These are phyloP conservation scores for Candida tibetensis DNA, from an alignment of 805 yeast genomes.

Conservation along the genomic window DNA sequence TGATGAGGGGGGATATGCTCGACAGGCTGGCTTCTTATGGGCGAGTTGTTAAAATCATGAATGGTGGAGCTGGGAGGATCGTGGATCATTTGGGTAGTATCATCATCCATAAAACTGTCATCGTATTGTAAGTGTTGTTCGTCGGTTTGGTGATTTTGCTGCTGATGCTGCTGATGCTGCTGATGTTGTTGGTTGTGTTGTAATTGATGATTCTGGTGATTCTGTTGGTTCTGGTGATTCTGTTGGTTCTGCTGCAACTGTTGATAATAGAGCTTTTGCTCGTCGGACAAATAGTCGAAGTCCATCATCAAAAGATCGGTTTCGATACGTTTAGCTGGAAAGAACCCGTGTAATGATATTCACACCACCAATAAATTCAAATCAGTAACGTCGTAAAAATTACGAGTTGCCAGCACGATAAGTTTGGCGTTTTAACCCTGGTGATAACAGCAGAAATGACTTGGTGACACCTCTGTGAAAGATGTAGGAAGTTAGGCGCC, in stretches of 20 bases:
- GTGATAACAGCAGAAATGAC: too few relatives aligned
- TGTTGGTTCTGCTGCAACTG: constrained; percentile 22
- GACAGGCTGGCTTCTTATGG: constrained; percentile 7
- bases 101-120: constrained; percentile 43
- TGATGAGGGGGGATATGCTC: constrained; percentile 4
- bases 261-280: constrained; percentile 27
- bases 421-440: too few relatives aligned
- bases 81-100: constrained; percentile 22
- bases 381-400: too few relatives aligned
- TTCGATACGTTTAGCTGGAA: too few relatives aligned
- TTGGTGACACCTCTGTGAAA: too few relatives aligned
- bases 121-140: constrained; percentile 15
- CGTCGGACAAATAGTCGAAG: constrained; percentile 28
- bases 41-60: constrained; percentile 9
- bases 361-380: too few relatives aligned
- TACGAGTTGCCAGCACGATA: too few relatives aligned
- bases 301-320: too few relatives aligned
- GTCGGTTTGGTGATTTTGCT: constrained; percentile 9
- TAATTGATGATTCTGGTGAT: too few relatives aligned
- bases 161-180: constrained; percentile 13
- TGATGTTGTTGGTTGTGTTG: constrained; percentile 14
- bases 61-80: constrained; percentile 6
- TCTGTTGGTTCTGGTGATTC: constrained; percentile 6
- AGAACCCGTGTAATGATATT: too few relatives aligned
- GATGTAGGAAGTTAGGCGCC: too few relatives aligned